These are phyloP conservation scores for Sclerotinia minor DNA, from an alignment of 2,329 filamentous ascomycete species.

Conservation along the genomic window DNA sequence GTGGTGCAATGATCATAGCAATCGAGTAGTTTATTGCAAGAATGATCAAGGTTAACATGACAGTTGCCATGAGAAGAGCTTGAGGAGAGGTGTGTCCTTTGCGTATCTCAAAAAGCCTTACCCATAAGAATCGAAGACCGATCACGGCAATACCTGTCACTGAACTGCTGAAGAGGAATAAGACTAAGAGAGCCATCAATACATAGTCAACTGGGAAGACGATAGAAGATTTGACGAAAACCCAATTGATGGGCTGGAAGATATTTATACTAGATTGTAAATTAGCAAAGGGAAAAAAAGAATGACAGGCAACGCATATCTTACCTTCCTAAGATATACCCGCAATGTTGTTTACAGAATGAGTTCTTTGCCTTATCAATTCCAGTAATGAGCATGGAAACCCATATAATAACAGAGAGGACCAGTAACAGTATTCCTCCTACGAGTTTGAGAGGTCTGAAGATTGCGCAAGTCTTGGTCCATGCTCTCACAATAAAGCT, in stretches of 20 bases:
- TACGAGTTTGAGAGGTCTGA: conserved; percentile 85
- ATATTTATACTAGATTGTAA: conserved; percentile 66
- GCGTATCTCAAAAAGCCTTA: conserved; percentile 87
- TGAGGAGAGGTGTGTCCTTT: conserved; percentile 88
- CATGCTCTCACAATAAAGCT: conserved; percentile 72
- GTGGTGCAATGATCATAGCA: conserved; percentile 90
- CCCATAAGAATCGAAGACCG: conserved; percentile 95
- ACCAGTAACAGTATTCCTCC: conserved; percentile 77
- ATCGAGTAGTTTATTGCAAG: conserved; percentile 91
- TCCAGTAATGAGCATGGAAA: conserved; percentile 90
- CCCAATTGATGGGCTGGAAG: conserved; percentile 92
- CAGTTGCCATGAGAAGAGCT: conserved; percentile 85
- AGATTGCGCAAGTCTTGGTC: conserved; percentile 77
- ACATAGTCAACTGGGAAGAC: conserved; percentile 92
- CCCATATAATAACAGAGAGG: conserved; percentile 74
- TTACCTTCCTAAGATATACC: conserved; percentile 75
- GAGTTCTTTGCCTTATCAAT: conserved; percentile 98
- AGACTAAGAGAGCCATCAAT: conserved; percentile 78
- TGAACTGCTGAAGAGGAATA: conserved; percentile 86
- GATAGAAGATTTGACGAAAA: conserved; percentile 76
- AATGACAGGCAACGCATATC: background rate
- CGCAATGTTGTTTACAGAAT: conserved; percentile 84
- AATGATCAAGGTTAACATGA: conserved; percentile 85
- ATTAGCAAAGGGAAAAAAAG: conserved; percentile 38
- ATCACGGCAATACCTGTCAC: conserved; percentile 82